Evolutionary conservation across 306 rosid genomes (phyloP).

Genomic region (Calophaca sinica): DNA sequence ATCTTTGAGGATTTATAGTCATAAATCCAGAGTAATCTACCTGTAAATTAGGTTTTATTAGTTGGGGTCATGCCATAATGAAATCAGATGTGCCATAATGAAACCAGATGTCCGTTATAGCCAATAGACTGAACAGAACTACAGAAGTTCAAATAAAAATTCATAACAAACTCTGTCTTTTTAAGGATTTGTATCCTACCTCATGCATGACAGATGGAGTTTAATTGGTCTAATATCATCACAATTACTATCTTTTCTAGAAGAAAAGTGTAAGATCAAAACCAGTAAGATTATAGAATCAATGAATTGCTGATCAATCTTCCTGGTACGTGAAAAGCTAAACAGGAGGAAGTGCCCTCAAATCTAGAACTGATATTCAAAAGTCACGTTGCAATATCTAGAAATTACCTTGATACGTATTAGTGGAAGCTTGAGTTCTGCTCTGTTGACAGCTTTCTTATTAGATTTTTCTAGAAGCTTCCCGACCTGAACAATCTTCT

Average conservation of each 20-base stretch:
- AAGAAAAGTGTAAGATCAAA: constrained; percentile 32
- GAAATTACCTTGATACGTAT: constrained; percentile 86
- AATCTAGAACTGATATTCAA: constrained; percentile 25
- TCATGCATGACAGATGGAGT: constrained; percentile 26
- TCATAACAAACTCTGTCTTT: constrained; percentile 29
- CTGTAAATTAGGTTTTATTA: constrained; percentile 57
- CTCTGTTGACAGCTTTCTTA: constrained; percentile 61
- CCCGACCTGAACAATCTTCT: constrained; percentile 65
- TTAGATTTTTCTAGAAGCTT: constrained; percentile 73
- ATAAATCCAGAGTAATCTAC: constrained; percentile 98
- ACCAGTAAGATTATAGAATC: constrained; percentile 34
- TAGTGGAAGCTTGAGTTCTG: constrained; percentile 87
- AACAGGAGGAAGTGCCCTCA: constrained; percentile 27
- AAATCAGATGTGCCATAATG: too few species aligned
- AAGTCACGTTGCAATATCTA: neutral
- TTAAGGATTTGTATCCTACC: constrained; percentile 41
- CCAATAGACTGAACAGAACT: constrained; percentile 9
- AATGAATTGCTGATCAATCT: constrained; percentile 21
- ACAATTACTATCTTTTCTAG: constrained; percentile 33
- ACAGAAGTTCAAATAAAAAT: constrained; percentile 28
- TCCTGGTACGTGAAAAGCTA: constrained; percentile 31
- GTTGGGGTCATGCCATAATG: constrained; percentile 33
- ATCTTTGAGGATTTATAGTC: constrained; percentile 98
- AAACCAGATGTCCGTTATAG: constrained; percentile 13
- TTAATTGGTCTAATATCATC: constrained; percentile 27